Evolutionary conservation across 2,329 filamentous ascomycete species (phyloP), one percentile per base, ranked within the genome.

Genomic region (Talaromyces pinophilus): DNA sequence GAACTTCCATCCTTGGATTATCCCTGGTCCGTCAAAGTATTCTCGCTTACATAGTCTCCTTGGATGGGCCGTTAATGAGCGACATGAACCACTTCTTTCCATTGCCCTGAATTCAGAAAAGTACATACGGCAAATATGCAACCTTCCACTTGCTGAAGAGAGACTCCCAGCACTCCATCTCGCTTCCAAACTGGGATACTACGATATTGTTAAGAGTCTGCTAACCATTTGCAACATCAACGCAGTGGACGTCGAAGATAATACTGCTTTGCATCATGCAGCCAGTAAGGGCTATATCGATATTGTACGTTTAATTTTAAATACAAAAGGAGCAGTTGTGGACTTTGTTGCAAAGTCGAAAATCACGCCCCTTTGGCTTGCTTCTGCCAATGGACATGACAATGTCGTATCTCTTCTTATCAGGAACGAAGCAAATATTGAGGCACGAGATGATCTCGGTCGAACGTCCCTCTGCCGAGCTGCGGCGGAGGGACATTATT

Each of bases 1-100:
- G 71, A 68, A 71, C 48, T 69, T 73, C 35, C 71, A 73, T 62
- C 71, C 71, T 11, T 72, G 71, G 71, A n/a, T 63, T 3, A 22
- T 66, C 30, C 62, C 67, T 35, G 71, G 71, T 8, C 67, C 66
- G 17, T 72, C 71, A 42, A 8, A 28, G 19, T 5, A 3, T 22
- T 72, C 71, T 2, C 67, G 35, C 19, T 30, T 71, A 5, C 70
- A 72, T 61, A 67, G 67, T 19, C 67, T 73, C 11, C 68, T 71
- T 44, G 67, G 70, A 46, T 73, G 69, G 68, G 68, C 68, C 48
- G 70, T 73, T 0, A 73, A 66, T 25, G 69, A 71, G 40, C 61
- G 64, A 28, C 71, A 72, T 50, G 19, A 35, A 2, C 71, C 71
- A 13, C 63, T 73, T 35, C 63, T 71, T 1, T 50, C n/a, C 11